Percentiles rank a stretch among this genome's conserved stretches.
These are phyloP conservation scores for Clarireedia sp. DNA, from an alignment of 2,329 filamentous ascomycete species.

Conservation along the genomic window DNA sequence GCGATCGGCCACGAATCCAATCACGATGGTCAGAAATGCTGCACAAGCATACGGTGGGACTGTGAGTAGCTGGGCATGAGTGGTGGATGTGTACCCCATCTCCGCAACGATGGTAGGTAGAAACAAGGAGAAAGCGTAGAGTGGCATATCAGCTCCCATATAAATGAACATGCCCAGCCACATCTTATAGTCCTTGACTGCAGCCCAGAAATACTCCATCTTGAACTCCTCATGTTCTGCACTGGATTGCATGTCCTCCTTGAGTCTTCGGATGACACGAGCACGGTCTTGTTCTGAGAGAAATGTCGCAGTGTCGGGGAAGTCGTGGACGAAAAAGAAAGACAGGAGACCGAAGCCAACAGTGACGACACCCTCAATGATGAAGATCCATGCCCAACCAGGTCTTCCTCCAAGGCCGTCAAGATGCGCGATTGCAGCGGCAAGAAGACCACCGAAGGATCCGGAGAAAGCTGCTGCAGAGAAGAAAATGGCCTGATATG, in stretches of 20 bases:
- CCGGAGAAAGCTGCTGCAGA: slow-evolving; percentile 73
- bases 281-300: slow-evolving; percentile 61
- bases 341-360: slow-evolving; percentile 58
- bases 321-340: slow-evolving; percentile 77
- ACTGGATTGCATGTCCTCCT: slow-evolving; percentile 63
- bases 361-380: slow-evolving; percentile 63
- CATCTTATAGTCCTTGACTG: slow-evolving; percentile 80
- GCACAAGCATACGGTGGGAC: slow-evolving; percentile 71
- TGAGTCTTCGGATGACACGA: slow-evolving; percentile 62
- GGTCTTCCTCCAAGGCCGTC: slow-evolving; percentile 48
- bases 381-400: slow-evolving; percentile 60
- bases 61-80: slow-evolving; percentile 61
- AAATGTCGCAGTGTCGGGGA: slow-evolving; percentile 69
- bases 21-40: slow-evolving; percentile 56
- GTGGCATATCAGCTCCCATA: slow-evolving; percentile 64
- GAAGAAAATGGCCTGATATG: slow-evolving; percentile 67
- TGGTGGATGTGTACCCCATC: slow-evolving; percentile 48
- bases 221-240: slow-evolving; percentile 70
- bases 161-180: slow-evolving; percentile 69
- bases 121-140: slow-evolving; percentile 73
- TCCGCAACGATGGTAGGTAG: slow-evolving; percentile 68
- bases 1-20: slow-evolving; percentile 71
- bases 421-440: slow-evolving; percentile 64
- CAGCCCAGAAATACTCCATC: slow-evolving; percentile 62
- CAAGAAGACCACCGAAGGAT: slow-evolving; percentile 67